A percentile compares a stretch with the other conserved stretches of the same genome.
Conservation (phyloP, 495 filamentous ascomycete species). For the Penicillium roqueforti region DNA sequence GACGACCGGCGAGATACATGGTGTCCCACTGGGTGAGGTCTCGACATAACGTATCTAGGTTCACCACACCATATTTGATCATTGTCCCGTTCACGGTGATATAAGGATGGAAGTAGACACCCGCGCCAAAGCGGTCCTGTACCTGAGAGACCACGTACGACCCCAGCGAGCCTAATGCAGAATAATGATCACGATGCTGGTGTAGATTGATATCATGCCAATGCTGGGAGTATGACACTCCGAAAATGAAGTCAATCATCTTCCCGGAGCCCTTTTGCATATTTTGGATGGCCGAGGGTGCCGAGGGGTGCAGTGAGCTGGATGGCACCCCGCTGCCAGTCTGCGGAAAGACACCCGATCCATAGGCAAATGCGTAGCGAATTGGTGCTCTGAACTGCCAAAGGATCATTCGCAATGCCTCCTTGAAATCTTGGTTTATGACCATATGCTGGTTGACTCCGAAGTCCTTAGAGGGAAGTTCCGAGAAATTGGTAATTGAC, state of each 20-base stretch:
- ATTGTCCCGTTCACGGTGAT: constrained; percentile 92
- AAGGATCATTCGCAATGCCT: constrained; percentile 78
- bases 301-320: constrained; percentile 63
- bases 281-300: constrained; percentile 69
- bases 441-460: constrained; percentile 94
- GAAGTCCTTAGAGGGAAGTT: constrained; percentile 83
- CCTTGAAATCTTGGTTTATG: constrained; percentile 91
- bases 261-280: constrained; percentile 83
- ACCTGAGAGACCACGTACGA: constrained; percentile 77
- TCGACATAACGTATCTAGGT: constrained; percentile 76
- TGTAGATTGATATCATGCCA: constrained; percentile 90
- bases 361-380: constrained; percentile 93
- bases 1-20: constrained; percentile 85
- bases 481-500: constrained; percentile 72
- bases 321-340: constrained; percentile 46
- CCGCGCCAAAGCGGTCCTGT: constrained; percentile 85
- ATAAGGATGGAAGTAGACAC: constrained; percentile 96
- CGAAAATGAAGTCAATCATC: constrained; percentile 98
- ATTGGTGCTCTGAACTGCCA: constrained; percentile 94
- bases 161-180: constrained; percentile 74
- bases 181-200: constrained; percentile 92
- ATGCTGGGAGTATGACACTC: constrained; percentile 90
- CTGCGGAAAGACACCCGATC: constrained; percentile 93
- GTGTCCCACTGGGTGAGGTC: constrained; percentile 89
- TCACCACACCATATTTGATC: constrained; percentile 97